Evolutionary conservation across 352 stramenopile genomes (phyloP).

Genomic region (Phytophthora tentaculata): DNA sequence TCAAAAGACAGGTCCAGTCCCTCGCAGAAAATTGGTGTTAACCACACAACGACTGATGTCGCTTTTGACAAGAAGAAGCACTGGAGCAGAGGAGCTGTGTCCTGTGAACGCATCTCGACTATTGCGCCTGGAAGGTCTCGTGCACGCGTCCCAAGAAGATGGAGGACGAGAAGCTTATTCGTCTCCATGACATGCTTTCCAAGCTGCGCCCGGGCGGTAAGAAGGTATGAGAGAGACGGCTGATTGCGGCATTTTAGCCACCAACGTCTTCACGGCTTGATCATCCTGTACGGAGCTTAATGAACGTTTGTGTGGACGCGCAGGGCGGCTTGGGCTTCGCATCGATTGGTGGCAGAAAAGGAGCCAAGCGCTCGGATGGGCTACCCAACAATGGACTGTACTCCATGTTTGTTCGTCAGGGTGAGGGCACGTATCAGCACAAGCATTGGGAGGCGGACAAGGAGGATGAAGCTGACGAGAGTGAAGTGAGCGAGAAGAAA

Average conservation of each 20-base stretch:
- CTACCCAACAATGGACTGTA: slow-evolving; percentile 85
- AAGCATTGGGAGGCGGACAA: slow-evolving; percentile 81
- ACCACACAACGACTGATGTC: neutral
- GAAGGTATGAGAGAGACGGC: slow-evolving; percentile 45
- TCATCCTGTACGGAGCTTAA: neutral
- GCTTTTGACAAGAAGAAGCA: slow-evolving; percentile 6
- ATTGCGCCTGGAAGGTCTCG: slow-evolving; percentile 2
- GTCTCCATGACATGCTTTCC: slow-evolving; percentile 86
- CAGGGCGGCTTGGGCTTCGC: slow-evolving; percentile 81
- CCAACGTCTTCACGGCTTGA: neutral
- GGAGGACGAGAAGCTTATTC: slow-evolving; percentile 86
- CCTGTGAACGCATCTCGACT: too few species aligned
- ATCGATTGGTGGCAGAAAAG: slow-evolving; percentile 52
- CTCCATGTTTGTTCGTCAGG: slow-evolving; percentile 86
- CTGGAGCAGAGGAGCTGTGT: slow-evolving; percentile 11
- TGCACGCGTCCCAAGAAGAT: slow-evolving; percentile 33
- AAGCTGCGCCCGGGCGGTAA: slow-evolving; percentile 85
- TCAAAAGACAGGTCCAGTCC: slow-evolving; percentile 1
- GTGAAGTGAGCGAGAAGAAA: slow-evolving; percentile 33
- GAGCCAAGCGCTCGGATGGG: slow-evolving; percentile 70
- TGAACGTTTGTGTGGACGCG: neutral
- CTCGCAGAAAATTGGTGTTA: neutral
- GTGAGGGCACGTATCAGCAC: slow-evolving; percentile 76
- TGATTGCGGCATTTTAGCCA: slow-evolving; percentile 16
- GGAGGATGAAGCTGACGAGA: slow-evolving; percentile 17